phyloP scores from a whole-genome alignment of 768 basidiomycete genomes.

The Neoboletus brunneissimus region DNA sequence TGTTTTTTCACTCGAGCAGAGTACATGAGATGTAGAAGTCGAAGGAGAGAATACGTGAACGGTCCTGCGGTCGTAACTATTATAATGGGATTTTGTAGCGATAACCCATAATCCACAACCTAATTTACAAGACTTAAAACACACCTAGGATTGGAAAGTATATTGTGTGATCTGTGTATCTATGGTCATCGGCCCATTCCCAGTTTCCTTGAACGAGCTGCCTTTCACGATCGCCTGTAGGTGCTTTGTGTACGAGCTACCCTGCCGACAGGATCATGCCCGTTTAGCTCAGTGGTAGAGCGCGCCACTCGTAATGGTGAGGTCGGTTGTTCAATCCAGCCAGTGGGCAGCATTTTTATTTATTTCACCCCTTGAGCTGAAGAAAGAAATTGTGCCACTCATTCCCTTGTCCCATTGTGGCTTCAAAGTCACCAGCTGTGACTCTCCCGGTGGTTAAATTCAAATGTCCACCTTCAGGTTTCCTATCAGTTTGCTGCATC shows the following conservation, averaged over 20 bases:
- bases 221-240: too few relatives aligned
- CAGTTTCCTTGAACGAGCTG: too few relatives aligned
- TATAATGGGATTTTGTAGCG: too few relatives aligned
- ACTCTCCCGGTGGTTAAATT: background rate
- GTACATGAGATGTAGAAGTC: background rate
- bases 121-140: too few relatives aligned
- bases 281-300: slow-evolving; percentile 46
- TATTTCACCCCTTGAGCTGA: background rate
- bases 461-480: background rate
- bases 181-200: too few relatives aligned
- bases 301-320: slow-evolving; percentile 44
- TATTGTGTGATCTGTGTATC: too few relatives aligned
- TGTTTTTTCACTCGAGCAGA: background rate
- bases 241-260: too few relatives aligned
- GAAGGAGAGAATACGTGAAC: too few relatives aligned
- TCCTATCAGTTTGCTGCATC: background rate
- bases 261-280: background rate
- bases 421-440: background rate
- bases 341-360: slow-evolving; percentile 31
- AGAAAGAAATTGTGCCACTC: background rate
- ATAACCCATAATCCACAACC: too few relatives aligned
- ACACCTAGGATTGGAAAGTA: too few relatives aligned
- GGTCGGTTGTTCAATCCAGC: slow-evolving; percentile 46
- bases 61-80: too few relatives aligned
- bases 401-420: background rate